Conservation (phyloP, 2,329 filamentous ascomycete species). For the Davidsoniella eucalypti region DNA sequence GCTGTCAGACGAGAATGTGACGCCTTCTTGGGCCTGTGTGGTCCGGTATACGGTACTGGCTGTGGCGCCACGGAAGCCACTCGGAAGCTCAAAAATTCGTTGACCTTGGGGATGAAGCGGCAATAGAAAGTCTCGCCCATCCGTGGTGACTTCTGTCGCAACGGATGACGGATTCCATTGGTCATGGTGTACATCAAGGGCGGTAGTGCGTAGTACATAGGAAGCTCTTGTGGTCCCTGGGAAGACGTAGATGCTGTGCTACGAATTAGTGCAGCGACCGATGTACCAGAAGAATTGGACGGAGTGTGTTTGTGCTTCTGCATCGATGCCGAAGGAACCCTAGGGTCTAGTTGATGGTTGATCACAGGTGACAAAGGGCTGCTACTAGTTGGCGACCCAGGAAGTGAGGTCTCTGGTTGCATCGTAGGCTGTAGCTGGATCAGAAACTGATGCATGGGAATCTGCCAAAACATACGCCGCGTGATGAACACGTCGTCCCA, state of each 20-base stretch:
- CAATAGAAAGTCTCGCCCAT: slow-evolving; percentile 88
- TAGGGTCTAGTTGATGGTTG: slow-evolving; percentile 12
- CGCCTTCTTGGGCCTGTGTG: slow-evolving; percentile 24
- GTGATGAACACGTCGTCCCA: slow-evolving; percentile 76
- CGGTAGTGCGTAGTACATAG: slow-evolving; percentile 76
- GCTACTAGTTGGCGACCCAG: slow-evolving; percentile 23
- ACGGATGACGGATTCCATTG: slow-evolving; percentile 64
- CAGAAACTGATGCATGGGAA: slow-evolving; percentile 71
- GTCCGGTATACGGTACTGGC: slow-evolving; percentile 48
- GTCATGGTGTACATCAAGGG: slow-evolving; percentile 70
- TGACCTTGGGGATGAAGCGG: slow-evolving; percentile 65
- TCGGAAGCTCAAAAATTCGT: slow-evolving; percentile 77
- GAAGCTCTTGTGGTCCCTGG: slow-evolving; percentile 38
- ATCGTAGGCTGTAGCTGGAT: slow-evolving; percentile 57
- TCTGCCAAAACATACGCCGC: slow-evolving; percentile 76
- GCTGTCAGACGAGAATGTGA: slow-evolving; percentile 25
- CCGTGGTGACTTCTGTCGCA: slow-evolving; percentile 73
- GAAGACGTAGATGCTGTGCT: too few species aligned
- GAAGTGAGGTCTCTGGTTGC: slow-evolving; percentile 21
- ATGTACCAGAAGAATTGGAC: slow-evolving; percentile 64
- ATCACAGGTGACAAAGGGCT: slow-evolving; percentile 19
- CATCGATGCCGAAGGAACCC: too few species aligned
- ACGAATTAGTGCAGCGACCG: slow-evolving; percentile 18
- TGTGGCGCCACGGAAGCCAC: slow-evolving; percentile 55
- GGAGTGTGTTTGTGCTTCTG: slow-evolving; percentile 23